Percentiles rank a stretch among this genome's conserved stretches.
Evolutionary conservation across 306 rosid species (phyloP).

Genomic region (Sicyos edulis): DNA sequence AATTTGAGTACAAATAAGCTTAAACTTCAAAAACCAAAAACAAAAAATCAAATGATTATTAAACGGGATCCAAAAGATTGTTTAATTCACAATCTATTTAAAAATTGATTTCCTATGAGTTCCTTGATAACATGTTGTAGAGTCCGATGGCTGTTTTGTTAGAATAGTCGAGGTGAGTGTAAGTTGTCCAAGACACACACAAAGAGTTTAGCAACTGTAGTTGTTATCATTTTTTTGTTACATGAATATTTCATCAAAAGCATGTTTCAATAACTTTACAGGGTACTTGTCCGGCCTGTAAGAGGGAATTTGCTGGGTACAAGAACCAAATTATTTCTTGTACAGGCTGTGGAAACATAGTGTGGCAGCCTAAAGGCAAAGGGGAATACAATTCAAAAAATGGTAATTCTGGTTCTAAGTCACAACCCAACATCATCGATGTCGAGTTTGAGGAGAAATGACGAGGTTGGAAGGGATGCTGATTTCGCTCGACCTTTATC

Average conservation of each 20-base stretch:
- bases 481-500: slow-evolving; percentile 6
- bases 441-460: slow-evolving; percentile 94
- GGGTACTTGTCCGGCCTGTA: slow-evolving; percentile 95
- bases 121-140: too few species aligned
- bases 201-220: too few species aligned
- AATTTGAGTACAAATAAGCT: too few species aligned
- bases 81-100: too few species aligned
- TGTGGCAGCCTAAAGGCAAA: slow-evolving; percentile 74
- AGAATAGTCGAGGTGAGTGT: too few species aligned
- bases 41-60: too few species aligned
- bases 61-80: too few species aligned
- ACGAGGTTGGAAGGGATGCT: slow-evolving; percentile 9
- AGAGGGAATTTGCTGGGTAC: slow-evolving; percentile 69
- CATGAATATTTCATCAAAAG: neutral
- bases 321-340: slow-evolving; percentile 77
- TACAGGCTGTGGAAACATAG: slow-evolving; percentile 75
- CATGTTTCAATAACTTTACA: slow-evolving; percentile 21
- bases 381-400: slow-evolving; percentile 53
- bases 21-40: too few species aligned
- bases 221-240: neutral
- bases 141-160: too few species aligned
- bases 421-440: slow-evolving; percentile 70
- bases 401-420: slow-evolving; percentile 46
- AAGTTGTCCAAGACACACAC: too few species aligned
- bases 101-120: too few species aligned